Conservation (phyloP, 202 grass and related monocot species). For the Bolboschoenoplectus hybrid region DNA sequence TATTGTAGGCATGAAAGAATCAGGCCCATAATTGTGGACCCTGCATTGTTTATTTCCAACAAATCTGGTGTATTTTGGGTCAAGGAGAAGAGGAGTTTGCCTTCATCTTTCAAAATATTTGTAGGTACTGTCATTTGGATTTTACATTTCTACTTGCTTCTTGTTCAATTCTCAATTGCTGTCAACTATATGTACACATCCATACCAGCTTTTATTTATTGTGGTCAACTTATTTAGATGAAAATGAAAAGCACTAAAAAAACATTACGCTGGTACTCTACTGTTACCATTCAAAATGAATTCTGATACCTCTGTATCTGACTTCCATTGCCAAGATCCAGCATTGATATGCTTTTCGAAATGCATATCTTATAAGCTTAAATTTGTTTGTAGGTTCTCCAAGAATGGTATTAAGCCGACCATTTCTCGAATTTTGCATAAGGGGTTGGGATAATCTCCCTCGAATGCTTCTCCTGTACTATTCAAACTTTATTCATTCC, state of each 20-base stretch:
- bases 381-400: slow-evolving; percentile 41
- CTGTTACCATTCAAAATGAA: slow-evolving; percentile 6
- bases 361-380: not conserved
- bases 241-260: not conserved
- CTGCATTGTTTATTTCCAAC: slow-evolving; percentile 46
- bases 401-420: slow-evolving; percentile 42
- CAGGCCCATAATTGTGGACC: slow-evolving; percentile 50
- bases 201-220: not conserved
- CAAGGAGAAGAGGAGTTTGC: slow-evolving; percentile 55
- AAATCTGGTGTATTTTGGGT: slow-evolving; percentile 46
- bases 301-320: not conserved
- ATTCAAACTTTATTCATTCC: slow-evolving; percentile 47
- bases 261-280: not conserved
- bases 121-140: slow-evolving; percentile 41
- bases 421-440: slow-evolving; percentile 53
- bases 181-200: not conserved
- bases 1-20: slow-evolving; percentile 47
- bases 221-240: not conserved
- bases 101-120: slow-evolving; percentile 55
- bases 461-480: slow-evolving; percentile 48
- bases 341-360: not conserved
- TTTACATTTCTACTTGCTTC: slow-evolving; percentile 23
- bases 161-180: not conserved
- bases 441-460: slow-evolving; percentile 55
- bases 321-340: not conserved